These are phyloP conservation scores for Prunus mira DNA, from an alignment of 306 rosid genomes.

Conservation along the genomic window DNA sequence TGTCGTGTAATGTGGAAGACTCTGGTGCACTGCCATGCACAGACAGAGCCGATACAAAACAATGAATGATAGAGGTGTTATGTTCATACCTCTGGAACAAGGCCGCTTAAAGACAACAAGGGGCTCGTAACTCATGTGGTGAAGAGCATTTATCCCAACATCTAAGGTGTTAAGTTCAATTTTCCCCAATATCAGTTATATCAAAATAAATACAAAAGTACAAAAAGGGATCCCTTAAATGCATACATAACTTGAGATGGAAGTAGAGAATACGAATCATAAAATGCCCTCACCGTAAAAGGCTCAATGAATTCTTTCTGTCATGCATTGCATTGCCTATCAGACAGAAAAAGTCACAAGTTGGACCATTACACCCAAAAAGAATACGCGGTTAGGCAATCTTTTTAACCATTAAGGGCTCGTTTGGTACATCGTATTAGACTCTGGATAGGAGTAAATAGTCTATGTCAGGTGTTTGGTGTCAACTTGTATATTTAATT, in stretches of 20 bases:
- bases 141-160: no score
- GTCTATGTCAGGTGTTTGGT: no score
- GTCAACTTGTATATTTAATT: no score
- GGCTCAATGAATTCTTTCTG: neutral
- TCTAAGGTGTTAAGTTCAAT: rapidly evolving
- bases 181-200: no score
- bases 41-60: neutral
- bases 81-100: conserved; percentile 12
- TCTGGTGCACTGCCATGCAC: neutral
- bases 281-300: neutral
- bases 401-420: neutral
- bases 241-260: conserved; percentile 14
- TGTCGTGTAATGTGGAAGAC: neutral
- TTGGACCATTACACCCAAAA: conserved; percentile 27
- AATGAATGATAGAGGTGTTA: conserved; percentile 1
- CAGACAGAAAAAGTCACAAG: conserved; percentile 14
- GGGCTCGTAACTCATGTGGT: no score
- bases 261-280: conserved; percentile 41
- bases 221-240: neutral
- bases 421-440: no score
- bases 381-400: neutral
- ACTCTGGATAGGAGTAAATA: no score
- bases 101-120: neutral
- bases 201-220: no score
- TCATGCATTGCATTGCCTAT: conserved; percentile 20